These are phyloP conservation scores for Coniochaeta sp. DNA, from an alignment of 2,329 filamentous ascomycete species.

Conservation along the genomic window DNA sequence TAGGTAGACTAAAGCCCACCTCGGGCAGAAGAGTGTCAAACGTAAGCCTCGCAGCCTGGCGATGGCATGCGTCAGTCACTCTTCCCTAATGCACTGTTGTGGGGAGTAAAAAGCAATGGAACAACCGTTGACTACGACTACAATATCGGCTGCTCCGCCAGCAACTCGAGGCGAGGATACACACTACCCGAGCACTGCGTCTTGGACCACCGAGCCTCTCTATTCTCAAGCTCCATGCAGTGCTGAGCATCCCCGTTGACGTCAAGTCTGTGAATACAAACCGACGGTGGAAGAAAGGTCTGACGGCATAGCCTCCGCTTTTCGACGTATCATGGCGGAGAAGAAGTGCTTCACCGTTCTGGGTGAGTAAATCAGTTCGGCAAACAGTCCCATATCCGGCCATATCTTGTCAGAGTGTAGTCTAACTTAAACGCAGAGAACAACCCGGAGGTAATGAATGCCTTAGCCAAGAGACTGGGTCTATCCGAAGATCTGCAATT, in stretches of 20 bases:
- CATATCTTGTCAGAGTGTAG: not conserved
- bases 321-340: conserved; percentile 4
- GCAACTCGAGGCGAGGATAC: not conserved
- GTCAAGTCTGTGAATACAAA: no score
- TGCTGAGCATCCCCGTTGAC: not conserved
- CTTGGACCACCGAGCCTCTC: not conserved
- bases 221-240: not conserved
- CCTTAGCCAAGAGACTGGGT: conserved; percentile 64
- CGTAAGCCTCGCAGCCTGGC: not conserved
- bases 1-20: not conserved
- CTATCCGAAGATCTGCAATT: conserved; percentile 62
- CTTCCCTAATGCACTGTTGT: no score
- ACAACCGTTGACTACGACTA: not conserved
- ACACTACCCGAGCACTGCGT: not conserved
- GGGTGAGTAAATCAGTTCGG: conserved; percentile 4
- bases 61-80: no score
- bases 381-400: not conserved
- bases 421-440: conserved; percentile 27
- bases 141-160: no score
- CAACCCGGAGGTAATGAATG: conserved; percentile 73
- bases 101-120: no score
- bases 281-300: not conserved
- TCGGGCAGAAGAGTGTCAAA: no score
- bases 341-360: conserved; percentile 9
- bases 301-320: not conserved